Base-by-base conservation (phyloP, 176 grass and related monocot genomes). In the Saccharum officinarum region DNA sequence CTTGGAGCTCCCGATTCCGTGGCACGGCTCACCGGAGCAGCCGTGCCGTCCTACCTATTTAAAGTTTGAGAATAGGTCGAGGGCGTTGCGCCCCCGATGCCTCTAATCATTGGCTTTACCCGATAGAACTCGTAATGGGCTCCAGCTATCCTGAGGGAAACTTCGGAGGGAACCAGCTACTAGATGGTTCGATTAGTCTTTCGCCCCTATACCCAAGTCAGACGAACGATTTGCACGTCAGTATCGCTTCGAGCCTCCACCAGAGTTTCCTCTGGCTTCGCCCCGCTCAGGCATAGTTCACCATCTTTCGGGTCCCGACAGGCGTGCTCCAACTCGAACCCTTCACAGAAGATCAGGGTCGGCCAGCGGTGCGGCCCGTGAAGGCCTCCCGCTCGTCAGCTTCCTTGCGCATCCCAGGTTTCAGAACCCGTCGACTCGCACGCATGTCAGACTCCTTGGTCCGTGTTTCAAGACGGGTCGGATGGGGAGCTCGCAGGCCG, bases 271-370 rank as follows among this genome's bases (percentile, higher is more conserved):
- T 91, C 89, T 87, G 74, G 84, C 88, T 90, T 87, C 88, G 84
- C 88, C 84, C 82, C 79, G 84, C 84, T 90, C 84, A 90, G 88
- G 88, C 79, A 90, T 84, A 84, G 86, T 82, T 82, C 86, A 88
- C 85, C 85, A 87, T 87, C 85, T 87, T 87, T 87, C 70, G 78
- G 85, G n/a, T n/a, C n/a, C n/a, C n/a, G n/a, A n/a, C n/a, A n/a
- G n/a, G n/a, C n/a, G 73, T 92, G 90, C 83, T 92, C 87, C 90
- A 81, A 92, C 91, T 92, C 91, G 91, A 92, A 89, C 87, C 91
- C 91, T 89, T 89, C 87, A 85, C 65, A 87, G 39, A 92, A 92
- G 91, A 86, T 92, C 87, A 16, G 80, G 83, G 87, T 89, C 68
- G 84, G 91, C 87, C 84, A 79, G 77, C 77, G 86, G 86, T 87